A percentile compares a stretch with the other conserved stretches of the same genome.
Evolutionary conservation across 2,329 filamentous ascomycete species (phyloP).

Genomic region (Teratosphaeria pseudoeucalypti): DNA sequence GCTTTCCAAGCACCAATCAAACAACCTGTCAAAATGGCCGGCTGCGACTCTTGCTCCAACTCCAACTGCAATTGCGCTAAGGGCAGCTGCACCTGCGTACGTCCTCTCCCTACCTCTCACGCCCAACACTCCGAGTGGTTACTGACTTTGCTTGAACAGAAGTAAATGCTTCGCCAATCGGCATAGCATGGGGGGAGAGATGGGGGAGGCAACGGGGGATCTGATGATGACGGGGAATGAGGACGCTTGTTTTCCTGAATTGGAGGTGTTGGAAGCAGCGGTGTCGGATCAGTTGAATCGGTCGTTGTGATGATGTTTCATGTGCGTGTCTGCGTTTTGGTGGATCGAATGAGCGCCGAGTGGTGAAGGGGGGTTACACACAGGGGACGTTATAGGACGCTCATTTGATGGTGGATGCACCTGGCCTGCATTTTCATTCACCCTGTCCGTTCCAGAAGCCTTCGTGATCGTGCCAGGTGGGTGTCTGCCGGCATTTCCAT

Average conservation of each 20-base stretch:
- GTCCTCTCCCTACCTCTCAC: conserved; percentile 2
- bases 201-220: background rate
- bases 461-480: no score
- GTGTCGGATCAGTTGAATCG: background rate
- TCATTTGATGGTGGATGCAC: background rate
- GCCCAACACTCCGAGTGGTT: no score
- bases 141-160: background rate
- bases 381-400: background rate
- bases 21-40: conserved; percentile 20
- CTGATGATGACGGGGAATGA: background rate
- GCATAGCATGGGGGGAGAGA: background rate
- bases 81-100: conserved; percentile 23
- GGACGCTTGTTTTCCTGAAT: background rate
- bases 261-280: background rate
- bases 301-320: background rate
- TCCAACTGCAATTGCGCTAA: conserved; percentile 18
- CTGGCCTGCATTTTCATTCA: background rate
- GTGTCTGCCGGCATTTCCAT: background rate
- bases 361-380: background rate
- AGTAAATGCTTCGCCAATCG: background rate
- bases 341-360: background rate
- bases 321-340: background rate
- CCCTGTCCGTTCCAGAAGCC: background rate
- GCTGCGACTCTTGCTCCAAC: conserved; percentile 22
- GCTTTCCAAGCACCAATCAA: conserved; percentile 3